Percentiles rank a stretch among this genome's conserved stretches.
These are phyloP conservation scores for Clonostachys rhizophaga DNA, from an alignment of 2,329 filamentous ascomycete genomes.

Conservation along the genomic window DNA sequence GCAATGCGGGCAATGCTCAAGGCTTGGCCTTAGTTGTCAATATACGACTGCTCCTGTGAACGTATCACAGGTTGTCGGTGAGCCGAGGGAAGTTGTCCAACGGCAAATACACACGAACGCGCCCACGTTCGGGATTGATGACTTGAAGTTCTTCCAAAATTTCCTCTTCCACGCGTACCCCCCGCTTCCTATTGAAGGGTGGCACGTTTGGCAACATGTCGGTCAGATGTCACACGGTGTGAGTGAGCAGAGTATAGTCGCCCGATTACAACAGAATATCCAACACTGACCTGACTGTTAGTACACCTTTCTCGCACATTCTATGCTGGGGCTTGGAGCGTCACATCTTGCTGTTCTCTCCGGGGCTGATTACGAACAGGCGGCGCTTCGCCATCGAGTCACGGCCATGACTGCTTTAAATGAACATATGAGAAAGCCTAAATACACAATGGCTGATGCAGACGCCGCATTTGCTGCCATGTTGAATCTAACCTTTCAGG, in stretches of 20 bases:
- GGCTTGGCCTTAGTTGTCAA: constrained; percentile 25
- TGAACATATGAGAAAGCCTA: constrained; percentile 16
- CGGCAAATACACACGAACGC: not conserved
- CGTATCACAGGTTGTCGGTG: not conserved
- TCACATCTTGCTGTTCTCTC: constrained; percentile 25
- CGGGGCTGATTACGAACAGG: constrained; percentile 10
- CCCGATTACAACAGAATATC: not conserved
- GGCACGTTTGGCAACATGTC: constrained; percentile 26
- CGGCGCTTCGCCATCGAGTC: constrained; percentile 29
- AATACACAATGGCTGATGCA: constrained; percentile 17
- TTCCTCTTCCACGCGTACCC: constrained; percentile 40
- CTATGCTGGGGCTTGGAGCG: constrained; percentile 32
- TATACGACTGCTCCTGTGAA: constrained; percentile 13
- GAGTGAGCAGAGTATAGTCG: not conserved
- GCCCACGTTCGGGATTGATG: constrained; percentile 28
- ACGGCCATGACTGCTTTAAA: constrained; percentile 28
- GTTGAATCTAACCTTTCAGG: constrained; percentile 29
- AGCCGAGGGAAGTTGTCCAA: not conserved
- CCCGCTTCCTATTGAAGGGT: constrained; percentile 26
- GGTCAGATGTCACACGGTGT: constrained; percentile 29
- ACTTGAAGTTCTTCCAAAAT: constrained; percentile 48
- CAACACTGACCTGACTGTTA: constrained; percentile 6
- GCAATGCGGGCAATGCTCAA: constrained; percentile 24
- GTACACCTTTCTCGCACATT: constrained; percentile 32
- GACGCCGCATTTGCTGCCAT: constrained; percentile 30